A percentile compares a stretch with the other conserved stretches of the same genome.
These are phyloP conservation scores for Crithidia expoeki DNA, from an alignment of 208 protist genomes.

Conservation along the genomic window DNA sequence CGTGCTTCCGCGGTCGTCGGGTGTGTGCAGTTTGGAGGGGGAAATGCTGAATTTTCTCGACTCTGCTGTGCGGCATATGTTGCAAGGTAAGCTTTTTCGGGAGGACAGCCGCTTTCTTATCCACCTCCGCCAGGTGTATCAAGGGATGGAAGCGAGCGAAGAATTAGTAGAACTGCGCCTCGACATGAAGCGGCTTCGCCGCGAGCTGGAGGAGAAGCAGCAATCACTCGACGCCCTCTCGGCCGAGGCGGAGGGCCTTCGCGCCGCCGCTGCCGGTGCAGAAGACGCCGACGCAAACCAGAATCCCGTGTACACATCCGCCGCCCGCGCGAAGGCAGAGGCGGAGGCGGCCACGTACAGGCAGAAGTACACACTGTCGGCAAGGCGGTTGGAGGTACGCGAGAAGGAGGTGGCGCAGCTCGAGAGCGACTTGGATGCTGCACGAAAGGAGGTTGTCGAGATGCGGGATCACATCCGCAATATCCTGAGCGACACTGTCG, in stretches of 20 bases:
- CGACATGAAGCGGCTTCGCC: slow-evolving; percentile 31
- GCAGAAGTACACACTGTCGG: slow-evolving; percentile 75
- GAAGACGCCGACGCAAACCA: slow-evolving; percentile 3
- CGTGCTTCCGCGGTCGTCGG: slow-evolving; percentile 75
- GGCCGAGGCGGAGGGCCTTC: slow-evolving; percentile 33
- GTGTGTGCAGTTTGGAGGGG: slow-evolving; percentile 51
- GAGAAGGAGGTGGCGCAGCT: slow-evolving; percentile 69
- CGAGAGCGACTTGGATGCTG: slow-evolving; percentile 71
- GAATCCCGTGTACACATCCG: slow-evolving; percentile 23
- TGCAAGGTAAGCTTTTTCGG: slow-evolving; percentile 68
- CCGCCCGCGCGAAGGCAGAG: slow-evolving; percentile 55
- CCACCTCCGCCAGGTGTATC: slow-evolving; percentile 71
- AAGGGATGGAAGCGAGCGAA: slow-evolving; percentile 53
- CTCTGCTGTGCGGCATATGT: slow-evolving; percentile 37
- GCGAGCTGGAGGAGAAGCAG: slow-evolving; percentile 45
- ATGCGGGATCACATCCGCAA: slow-evolving; percentile 54
- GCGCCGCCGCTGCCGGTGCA: slow-evolving; percentile 9
- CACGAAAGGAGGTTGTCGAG: slow-evolving; percentile 57
- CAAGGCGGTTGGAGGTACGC: slow-evolving; percentile 70
- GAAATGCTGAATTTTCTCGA: slow-evolving; percentile 68
- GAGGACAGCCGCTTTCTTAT: slow-evolving; percentile 79
- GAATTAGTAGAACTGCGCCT: slow-evolving; percentile 56
- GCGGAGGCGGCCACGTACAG: slow-evolving; percentile 72
- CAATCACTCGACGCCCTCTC: slow-evolving; percentile 49
- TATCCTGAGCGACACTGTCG: slow-evolving; percentile 22